Base-by-base conservation (phyloP, 331 rosid species). In the Rosa hybrid region DNA sequence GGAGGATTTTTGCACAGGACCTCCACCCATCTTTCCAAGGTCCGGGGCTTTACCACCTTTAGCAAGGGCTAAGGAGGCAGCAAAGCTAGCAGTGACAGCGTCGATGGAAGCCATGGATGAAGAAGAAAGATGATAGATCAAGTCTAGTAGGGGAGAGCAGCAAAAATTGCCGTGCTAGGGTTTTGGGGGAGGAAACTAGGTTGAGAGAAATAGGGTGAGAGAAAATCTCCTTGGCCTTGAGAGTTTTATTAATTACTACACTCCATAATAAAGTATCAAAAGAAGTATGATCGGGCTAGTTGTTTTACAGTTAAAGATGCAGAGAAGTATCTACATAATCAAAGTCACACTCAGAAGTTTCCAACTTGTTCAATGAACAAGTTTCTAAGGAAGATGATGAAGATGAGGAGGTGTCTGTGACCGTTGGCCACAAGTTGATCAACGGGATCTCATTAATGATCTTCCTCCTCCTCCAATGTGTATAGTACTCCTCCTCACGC, bases 261-360 rank as follows among this genome's bases (percentile, higher is more conserved):
- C 34, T 34, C 42, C 71, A 65, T 65, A 34, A 64, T 30, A 5
- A 16, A 65, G 12, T 68, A 38, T 68, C 13, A 18, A 39, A 68
- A 39, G 16, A 68, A 68, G 72, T 68, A 68, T 41, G 72, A 34
- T 65, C n/a, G 23, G 3, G 12, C 21, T 6, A 2, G 45, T 68
- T 17, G 21, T 8, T 41, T 38, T 39, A 10, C 70, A 67, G 71
- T 38, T 68, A 68, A 20, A 68, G 72, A 44, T 68, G 72, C 49
- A 68, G 72, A 18, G 72, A 68, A 16, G 72, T 68, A 68, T 68
- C 72, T 4, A 68, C 72, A 68, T 82, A 77, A 21, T 79, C 42
- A 80, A 83, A 70, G 51, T 49, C 71, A 78, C 81, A 70, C 41
- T 72, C 88, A 79, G 64, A 78, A 73, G 83, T 88, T 69, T 60